These are phyloP conservation scores for Vigna radiata DNA, from an alignment of 306 rosid genomes.

Conservation along the genomic window DNA sequence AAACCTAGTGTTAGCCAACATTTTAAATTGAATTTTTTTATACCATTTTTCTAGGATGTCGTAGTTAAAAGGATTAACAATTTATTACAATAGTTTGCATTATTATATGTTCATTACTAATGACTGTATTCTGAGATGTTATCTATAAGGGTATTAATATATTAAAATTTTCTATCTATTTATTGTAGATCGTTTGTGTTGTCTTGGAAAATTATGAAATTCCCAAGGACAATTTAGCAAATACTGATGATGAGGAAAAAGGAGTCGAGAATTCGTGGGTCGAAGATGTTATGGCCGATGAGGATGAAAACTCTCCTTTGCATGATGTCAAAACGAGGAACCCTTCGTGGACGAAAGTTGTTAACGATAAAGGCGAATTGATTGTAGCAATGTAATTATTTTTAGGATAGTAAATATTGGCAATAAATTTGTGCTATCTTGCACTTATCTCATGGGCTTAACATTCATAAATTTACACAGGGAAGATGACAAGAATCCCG, in stretches of 20 bases:
- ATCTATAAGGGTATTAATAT: background rate
- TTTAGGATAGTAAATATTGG: slow-evolving; percentile 39
- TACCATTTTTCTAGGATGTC: background rate
- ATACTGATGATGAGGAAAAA: slow-evolving; percentile 48
- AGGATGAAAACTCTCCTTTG: slow-evolving; percentile 58
- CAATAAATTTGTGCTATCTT: slow-evolving; percentile 14
- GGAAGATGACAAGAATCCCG: slow-evolving; percentile 77
- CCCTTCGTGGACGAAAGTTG: slow-evolving; percentile 69
- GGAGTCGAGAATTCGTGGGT: slow-evolving; percentile 59
- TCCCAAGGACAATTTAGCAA: slow-evolving; percentile 44
- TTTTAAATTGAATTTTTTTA: background rate
- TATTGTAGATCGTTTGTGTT: slow-evolving; percentile 79
- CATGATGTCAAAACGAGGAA: slow-evolving; percentile 54
- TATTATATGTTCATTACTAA: too few relatives aligned
- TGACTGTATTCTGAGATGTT: background rate
- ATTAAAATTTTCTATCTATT: slow-evolving; percentile 30
- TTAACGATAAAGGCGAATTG: slow-evolving; percentile 67
- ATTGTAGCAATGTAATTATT: slow-evolving; percentile 67
- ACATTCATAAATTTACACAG: slow-evolving; percentile 55
- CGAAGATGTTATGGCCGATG: slow-evolving; percentile 61
- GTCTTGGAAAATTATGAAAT: slow-evolving; percentile 84
- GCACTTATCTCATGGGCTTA: slow-evolving; percentile 36
- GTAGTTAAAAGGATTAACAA: background rate
- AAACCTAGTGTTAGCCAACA: background rate
- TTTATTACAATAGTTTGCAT: background rate